phyloP scores from a whole-genome alignment of 257 asterid genomes.

The Nemophila menziesii region DNA sequence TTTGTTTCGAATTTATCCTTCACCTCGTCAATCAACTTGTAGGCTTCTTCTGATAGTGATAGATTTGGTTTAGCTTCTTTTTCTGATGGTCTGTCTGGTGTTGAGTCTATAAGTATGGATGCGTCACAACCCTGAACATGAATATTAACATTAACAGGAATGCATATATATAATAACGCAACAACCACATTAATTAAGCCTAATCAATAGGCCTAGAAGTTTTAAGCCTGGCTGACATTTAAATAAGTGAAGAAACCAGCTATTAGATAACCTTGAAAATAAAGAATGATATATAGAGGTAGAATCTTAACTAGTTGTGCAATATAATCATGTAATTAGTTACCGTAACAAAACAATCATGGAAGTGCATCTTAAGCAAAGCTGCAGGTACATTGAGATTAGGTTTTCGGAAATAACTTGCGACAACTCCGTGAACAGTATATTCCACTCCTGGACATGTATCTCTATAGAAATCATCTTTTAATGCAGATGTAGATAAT shows the following conservation, averaged over 20 bases:
- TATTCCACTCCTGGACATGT: constrained; percentile 51
- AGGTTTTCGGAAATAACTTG: constrained; percentile 29
- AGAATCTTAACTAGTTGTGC: neutral
- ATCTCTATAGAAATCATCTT: constrained; percentile 39
- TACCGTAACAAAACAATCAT: constrained; percentile 72
- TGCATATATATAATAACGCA: no score
- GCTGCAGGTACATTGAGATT: constrained; percentile 54
- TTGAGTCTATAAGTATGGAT: constrained; percentile 61
- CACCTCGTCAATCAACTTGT: constrained; percentile 58
- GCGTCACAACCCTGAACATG: constrained; percentile 91
- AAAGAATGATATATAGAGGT: neutral
- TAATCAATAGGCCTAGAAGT: no score
- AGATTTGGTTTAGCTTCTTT: constrained; percentile 69
- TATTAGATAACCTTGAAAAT: neutral
- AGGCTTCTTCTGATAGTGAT: constrained; percentile 53
- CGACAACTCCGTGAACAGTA: constrained; percentile 35
- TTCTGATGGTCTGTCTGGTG: constrained; percentile 51
- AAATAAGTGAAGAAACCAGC: no score
- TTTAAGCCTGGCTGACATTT: no score
- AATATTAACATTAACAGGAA: no score
- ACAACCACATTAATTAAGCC: neutral
- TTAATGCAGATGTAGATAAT: no score
- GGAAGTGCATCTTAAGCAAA: constrained; percentile 76
- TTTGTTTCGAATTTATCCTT: constrained; percentile 45
- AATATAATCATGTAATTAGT: constrained; percentile 2